Conservation (phyloP, 2,329 filamentous ascomycete species). For the Botryotinia convoluta region DNA sequence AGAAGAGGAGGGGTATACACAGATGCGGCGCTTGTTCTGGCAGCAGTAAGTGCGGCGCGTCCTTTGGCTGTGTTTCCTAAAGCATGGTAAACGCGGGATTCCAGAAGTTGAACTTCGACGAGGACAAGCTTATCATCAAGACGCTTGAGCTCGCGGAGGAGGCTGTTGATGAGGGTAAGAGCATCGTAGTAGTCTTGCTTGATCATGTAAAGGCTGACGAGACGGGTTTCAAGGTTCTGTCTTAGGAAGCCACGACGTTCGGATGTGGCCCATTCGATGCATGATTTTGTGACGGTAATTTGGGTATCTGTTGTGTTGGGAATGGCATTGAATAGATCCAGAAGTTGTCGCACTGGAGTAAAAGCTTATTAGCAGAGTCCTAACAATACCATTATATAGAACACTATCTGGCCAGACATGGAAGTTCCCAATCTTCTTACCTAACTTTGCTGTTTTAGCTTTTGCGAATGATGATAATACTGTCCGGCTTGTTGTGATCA, state of each 20-base stretch:
- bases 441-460: conserved; percentile 96
- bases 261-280: conserved; percentile 97
- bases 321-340: conserved; percentile 92
- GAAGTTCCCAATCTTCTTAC: conserved; percentile 51
- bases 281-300: conserved; percentile 94
- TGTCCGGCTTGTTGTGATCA: conserved; percentile 86
- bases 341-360: conserved; percentile 79
- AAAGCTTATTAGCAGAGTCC: conserved; percentile 10
- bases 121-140: conserved; percentile 97
- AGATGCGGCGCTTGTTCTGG: conserved; percentile 90
- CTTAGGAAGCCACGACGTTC: conserved; percentile 94
- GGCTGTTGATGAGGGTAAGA: conserved; percentile 91
- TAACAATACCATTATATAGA: neutral
- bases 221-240: conserved; percentile 94
- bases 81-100: conserved; percentile 96
- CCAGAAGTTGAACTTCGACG: conserved; percentile 95
- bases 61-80: conserved; percentile 96
- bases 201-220: conserved; percentile 91
- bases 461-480: conserved; percentile 96
- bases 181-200: conserved; percentile 98
- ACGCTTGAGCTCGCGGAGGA: conserved; percentile 94
- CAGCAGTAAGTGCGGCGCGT: conserved; percentile 88
- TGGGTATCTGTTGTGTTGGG: conserved; percentile 94
- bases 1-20: conserved; percentile 95
- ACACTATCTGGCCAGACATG: neutral